These are phyloP conservation scores for Pisolithus thermaeus DNA, from an alignment of 1,284 basidiomycete species.

Conservation along the genomic window DNA sequence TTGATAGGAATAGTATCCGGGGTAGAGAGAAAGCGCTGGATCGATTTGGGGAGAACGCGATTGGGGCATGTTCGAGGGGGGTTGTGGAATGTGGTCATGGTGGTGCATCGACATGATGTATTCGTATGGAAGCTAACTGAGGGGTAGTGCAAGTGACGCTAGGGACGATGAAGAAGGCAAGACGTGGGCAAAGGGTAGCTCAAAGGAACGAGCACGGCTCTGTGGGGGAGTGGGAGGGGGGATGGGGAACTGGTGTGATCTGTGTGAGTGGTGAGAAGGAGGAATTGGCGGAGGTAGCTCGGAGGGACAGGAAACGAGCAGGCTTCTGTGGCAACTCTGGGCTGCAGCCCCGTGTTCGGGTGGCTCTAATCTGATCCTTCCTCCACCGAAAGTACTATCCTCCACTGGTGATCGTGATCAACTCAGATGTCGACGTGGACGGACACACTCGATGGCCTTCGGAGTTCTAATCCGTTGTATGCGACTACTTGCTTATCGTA, in stretches of 20 bases:
- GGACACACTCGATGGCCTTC: too few species aligned
- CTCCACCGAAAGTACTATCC: too few species aligned
- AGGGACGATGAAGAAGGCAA: conserved; percentile 15
- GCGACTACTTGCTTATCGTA: too few species aligned
- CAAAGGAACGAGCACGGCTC: too few species aligned
- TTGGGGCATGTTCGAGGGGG: conserved; percentile 40
- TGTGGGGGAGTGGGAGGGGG: not conserved
- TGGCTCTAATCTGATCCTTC: too few species aligned
- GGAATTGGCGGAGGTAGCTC: conserved; percentile 5
- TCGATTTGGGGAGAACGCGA: conserved; percentile 58
- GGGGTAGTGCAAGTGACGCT: conserved; percentile 15
- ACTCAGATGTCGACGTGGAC: too few species aligned
- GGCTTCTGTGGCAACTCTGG: too few species aligned
- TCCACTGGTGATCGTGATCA: too few species aligned
- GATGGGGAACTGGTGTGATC: conserved; percentile 11
- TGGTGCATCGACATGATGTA: conserved; percentile 32
- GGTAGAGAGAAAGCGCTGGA: conserved; percentile 58
- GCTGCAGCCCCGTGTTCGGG: too few species aligned
- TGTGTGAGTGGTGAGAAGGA: not conserved
- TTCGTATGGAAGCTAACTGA: conserved; percentile 7
- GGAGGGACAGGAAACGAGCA: too few species aligned
- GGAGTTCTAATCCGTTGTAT: too few species aligned
- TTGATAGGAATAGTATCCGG: conserved; percentile 50
- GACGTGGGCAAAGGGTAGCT: conserved; percentile 6
- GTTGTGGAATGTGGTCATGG: conserved; percentile 34